Conservation (phyloP, 495 filamentous ascomycete species). For the Paragyromitra xinjiangensis region DNA sequence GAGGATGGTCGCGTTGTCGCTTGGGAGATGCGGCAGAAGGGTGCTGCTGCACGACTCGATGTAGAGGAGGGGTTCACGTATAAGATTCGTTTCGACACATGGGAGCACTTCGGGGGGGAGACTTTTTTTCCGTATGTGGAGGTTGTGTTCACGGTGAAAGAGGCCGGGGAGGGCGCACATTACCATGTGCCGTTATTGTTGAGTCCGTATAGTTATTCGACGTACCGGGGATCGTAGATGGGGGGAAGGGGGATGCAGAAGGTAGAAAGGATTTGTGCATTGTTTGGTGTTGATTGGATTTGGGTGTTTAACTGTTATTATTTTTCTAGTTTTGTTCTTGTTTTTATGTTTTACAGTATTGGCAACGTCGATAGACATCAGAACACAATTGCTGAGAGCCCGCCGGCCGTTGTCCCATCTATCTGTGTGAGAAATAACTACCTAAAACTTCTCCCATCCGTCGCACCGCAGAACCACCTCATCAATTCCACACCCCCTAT, state of each 20-base stretch:
- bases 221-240: constrained; percentile 78
- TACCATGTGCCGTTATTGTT: constrained; percentile 93
- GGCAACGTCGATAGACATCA: neutral
- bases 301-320: neutral
- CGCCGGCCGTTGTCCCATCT: neutral
- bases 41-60: constrained; percentile 35
- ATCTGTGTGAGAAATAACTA: neutral
- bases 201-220: constrained; percentile 90
- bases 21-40: constrained; percentile 65
- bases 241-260: neutral
- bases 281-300: neutral
- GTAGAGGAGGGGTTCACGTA: constrained; percentile 51
- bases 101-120: constrained; percentile 63
- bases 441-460: neutral
- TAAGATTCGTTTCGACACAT: constrained; percentile 57
- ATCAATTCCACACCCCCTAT: neutral
- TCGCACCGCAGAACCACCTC: neutral
- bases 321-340: neutral
- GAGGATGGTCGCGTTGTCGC: constrained; percentile 82
- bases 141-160: constrained; percentile 79
- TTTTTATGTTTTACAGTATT: constrained; percentile 18
- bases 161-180: constrained; percentile 68
- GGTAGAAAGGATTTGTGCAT: neutral
- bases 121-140: constrained; percentile 94
- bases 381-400: neutral